phyloP scores from a whole-genome alignment of 169 alveolate genomes.

The Plasmodium malariae region DNA sequence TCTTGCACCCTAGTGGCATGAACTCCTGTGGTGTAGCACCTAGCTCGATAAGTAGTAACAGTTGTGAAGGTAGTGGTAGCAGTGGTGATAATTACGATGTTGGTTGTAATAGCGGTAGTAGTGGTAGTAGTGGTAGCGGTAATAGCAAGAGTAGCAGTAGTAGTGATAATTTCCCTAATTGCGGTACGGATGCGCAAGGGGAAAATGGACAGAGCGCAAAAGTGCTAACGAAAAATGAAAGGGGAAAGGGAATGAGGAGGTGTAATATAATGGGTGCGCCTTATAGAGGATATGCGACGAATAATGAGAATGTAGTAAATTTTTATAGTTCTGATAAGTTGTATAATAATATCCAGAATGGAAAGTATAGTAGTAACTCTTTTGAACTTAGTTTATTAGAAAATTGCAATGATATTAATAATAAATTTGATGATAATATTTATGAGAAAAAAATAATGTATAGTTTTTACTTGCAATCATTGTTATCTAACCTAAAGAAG shows the following conservation, averaged over 20 bases:
- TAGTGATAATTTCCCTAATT: background rate
- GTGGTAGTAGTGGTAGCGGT: background rate
- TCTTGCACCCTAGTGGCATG: no score
- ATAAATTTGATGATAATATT: slow-evolving; percentile 29
- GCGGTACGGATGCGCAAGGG: background rate
- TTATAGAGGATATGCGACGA: background rate
- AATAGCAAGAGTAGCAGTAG: background rate
- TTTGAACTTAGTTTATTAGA: slow-evolving; percentile 42
- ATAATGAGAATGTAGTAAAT: background rate
- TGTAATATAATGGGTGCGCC: no score
- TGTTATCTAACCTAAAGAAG: slow-evolving; percentile 14
- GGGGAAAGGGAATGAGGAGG: no score
- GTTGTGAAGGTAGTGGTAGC: background rate
- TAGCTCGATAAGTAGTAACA: background rate
- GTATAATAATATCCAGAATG: slow-evolving; percentile 3
- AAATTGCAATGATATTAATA: background rate
- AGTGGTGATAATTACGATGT: background rate
- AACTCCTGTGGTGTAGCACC: no score
- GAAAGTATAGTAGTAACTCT: background rate
- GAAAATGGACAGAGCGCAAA: no score
- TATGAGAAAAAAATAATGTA: slow-evolving; percentile 26
- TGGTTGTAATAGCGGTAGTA: background rate
- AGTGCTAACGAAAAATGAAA: no score
- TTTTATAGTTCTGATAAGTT: background rate
- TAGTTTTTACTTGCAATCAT: slow-evolving; percentile 61